These are phyloP conservation scores for Platanthera guangdongensis DNA, from an alignment of 106 monocot species.

Conservation along the genomic window DNA sequence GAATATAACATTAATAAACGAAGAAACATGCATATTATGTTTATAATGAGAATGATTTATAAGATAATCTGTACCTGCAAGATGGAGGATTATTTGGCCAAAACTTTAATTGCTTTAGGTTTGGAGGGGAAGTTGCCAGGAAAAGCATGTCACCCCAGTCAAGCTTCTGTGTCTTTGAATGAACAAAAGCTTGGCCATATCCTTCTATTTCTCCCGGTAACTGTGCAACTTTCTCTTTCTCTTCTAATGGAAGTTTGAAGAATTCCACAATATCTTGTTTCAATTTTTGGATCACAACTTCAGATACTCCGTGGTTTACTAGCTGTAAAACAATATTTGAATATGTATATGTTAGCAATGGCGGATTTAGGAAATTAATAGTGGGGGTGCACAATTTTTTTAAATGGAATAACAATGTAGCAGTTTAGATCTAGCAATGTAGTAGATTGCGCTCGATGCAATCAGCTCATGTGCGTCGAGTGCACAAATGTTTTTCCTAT, in stretches of 20 bases:
- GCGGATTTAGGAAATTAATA: too few relatives aligned
- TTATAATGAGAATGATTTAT: background rate
- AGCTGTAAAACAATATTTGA: slow-evolving; percentile 10
- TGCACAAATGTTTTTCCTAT: too few relatives aligned
- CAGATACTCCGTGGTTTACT: slow-evolving; percentile 20
- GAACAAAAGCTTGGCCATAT: slow-evolving; percentile 31
- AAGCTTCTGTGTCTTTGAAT: slow-evolving; percentile 30
- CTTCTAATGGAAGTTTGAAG: slow-evolving; percentile 24
- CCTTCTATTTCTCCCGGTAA: slow-evolving; percentile 18
- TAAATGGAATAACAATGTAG: too few relatives aligned
- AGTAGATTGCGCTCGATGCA: too few relatives aligned
- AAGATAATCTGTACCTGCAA: background rate
- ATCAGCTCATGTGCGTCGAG: too few relatives aligned
- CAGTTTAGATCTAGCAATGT: too few relatives aligned
- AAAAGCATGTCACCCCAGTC: slow-evolving; percentile 39
- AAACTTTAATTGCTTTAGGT: slow-evolving; percentile 10
- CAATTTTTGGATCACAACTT: slow-evolving; percentile 13
- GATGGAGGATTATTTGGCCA: slow-evolving; percentile 29
- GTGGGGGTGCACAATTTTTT: too few relatives aligned
- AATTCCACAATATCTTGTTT: slow-evolving; percentile 23
- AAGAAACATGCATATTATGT: too few relatives aligned
- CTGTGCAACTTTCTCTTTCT: slow-evolving; percentile 17
- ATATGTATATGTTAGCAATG: too few relatives aligned
- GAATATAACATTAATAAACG: background rate
- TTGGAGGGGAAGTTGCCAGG: slow-evolving; percentile 17